Conservation (phyloP, 169 alveolate species). For the Cystoisospora suis region DNA sequence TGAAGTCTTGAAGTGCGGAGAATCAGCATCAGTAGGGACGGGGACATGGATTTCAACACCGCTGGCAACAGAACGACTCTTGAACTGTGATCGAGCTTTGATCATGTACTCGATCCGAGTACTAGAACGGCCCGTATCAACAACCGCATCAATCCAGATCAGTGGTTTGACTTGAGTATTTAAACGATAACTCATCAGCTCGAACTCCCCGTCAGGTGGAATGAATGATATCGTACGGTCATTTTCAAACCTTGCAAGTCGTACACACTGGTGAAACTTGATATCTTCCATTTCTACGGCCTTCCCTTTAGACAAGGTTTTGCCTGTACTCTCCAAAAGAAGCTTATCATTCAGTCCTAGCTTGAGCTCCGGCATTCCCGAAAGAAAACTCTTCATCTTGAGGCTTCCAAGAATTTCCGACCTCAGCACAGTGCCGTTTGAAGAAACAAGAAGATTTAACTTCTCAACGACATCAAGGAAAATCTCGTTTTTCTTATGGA, state of each 20-base stretch:
- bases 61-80: slow-evolving; percentile 92
- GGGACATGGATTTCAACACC: slow-evolving; percentile 97
- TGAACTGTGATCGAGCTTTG: slow-evolving; percentile 80
- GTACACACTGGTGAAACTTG: slow-evolving; percentile 96
- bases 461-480: slow-evolving; percentile 98
- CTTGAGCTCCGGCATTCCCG: slow-evolving; percentile 99
- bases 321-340: slow-evolving; percentile 77
- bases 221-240: slow-evolving; percentile 97
- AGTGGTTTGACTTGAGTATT: slow-evolving; percentile 95
- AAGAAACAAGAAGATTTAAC: slow-evolving; percentile 86
- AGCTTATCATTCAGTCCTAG: slow-evolving; percentile 97
- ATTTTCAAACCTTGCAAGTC: slow-evolving; percentile 90
- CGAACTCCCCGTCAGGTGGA: slow-evolving; percentile 99
- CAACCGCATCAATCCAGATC: slow-evolving; percentile 94
- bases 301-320: slow-evolving; percentile 70
- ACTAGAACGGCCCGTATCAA: slow-evolving; percentile 86
- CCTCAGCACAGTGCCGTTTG: slow-evolving; percentile 91
- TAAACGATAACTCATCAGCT: slow-evolving; percentile 97
- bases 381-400: slow-evolving; percentile 94
- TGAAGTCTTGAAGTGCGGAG: slow-evolving; percentile 88
- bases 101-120: slow-evolving; percentile 93
- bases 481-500: slow-evolving; percentile 97
- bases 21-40: slow-evolving; percentile 98
- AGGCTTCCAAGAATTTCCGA: slow-evolving; percentile 97
- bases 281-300: slow-evolving; percentile 97